phyloP scores from a whole-genome alignment of 2,329 filamentous ascomycete genomes.

The Aspergillus vadensis region DNA sequence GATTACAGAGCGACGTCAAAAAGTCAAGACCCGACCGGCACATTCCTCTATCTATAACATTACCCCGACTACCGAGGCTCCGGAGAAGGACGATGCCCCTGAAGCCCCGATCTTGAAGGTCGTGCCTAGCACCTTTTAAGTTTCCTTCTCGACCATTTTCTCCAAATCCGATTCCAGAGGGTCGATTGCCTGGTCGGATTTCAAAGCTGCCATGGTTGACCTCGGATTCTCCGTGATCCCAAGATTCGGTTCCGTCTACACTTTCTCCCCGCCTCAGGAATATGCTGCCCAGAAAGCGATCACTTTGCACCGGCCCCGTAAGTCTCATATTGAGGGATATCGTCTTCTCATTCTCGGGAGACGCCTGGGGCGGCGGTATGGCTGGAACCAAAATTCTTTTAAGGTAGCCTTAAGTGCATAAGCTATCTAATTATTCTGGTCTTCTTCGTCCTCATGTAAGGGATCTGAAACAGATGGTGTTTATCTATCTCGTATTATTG shows the following conservation, averaged over 20 bases:
- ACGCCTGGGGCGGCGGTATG: neutral
- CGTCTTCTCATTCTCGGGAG: slow-evolving; percentile 11
- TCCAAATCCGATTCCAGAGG: slow-evolving; percentile 25
- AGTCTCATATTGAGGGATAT: slow-evolving; percentile 10
- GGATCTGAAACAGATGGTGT: no score
- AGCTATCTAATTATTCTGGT: no score
- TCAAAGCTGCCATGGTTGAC: slow-evolving; percentile 47
- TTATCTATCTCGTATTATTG: no score
- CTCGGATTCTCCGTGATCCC: slow-evolving; percentile 47
- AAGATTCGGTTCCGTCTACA: slow-evolving; percentile 48
- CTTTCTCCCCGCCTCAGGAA: slow-evolving; percentile 17
- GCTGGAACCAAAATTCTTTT: neutral
- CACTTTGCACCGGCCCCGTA: slow-evolving; percentile 14
- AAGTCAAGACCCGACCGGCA: slow-evolving; percentile 49
- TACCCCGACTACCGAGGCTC: no score
- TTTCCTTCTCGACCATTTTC: slow-evolving; percentile 46
- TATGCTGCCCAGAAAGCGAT: neutral
- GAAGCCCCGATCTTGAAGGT: slow-evolving; percentile 37
- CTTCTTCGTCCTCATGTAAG: no score
- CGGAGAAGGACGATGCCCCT: neutral
- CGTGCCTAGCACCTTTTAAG: slow-evolving; percentile 38
- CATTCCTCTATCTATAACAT: slow-evolving; percentile 30
- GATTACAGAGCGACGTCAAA: slow-evolving; percentile 24
- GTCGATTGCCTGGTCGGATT: slow-evolving; percentile 31
- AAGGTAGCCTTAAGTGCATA: neutral